These are phyloP conservation scores for Claviceps sp. DNA, from an alignment of 2,329 filamentous ascomycete species.

Conservation along the genomic window DNA sequence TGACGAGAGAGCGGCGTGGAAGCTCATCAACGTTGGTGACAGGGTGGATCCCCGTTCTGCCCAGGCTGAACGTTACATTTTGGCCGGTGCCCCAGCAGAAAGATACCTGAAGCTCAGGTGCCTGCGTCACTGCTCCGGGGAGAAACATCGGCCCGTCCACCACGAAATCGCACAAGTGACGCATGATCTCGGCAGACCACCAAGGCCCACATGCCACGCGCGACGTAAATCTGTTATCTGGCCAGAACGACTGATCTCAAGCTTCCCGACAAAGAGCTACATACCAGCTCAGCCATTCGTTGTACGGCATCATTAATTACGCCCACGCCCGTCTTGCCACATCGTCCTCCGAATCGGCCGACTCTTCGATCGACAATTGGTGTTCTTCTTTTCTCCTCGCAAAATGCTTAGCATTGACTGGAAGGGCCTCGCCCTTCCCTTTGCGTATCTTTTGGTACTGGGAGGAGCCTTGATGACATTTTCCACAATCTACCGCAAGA, in stretches of 20 bases:
- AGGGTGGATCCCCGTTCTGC: slow-evolving; percentile 2
- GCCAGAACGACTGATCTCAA: slow-evolving; percentile 4
- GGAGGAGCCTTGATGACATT: slow-evolving; percentile 83
- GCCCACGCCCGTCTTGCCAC: not conserved
- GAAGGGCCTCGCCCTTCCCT: slow-evolving; percentile 72
- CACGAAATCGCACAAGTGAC: not conserved
- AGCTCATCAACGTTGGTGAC: slow-evolving; percentile 7
- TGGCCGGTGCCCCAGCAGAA: not conserved
- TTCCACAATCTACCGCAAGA: slow-evolving; percentile 81
- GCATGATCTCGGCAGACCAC: not conserved
- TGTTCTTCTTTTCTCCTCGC: not conserved
- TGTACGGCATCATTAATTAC: not conserved
- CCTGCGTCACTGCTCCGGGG: slow-evolving; percentile 6
- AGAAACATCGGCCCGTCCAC: slow-evolving; percentile 8
- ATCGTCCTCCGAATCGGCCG: not conserved
- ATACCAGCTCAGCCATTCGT: not conserved
- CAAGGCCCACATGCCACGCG: not conserved
- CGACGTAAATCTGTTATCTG: slow-evolving; percentile 6
- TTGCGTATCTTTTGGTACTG: slow-evolving; percentile 81
- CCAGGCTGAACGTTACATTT: not conserved
- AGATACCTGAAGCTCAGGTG: not conserved
- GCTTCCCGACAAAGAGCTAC: too few relatives aligned
- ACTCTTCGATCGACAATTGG: not conserved
- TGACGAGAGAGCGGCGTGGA: slow-evolving; percentile 2
- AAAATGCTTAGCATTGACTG: slow-evolving; percentile 44